Base-by-base conservation (phyloP, 768 basidiomycete genomes). In the Suillus tomentosus region DNA sequence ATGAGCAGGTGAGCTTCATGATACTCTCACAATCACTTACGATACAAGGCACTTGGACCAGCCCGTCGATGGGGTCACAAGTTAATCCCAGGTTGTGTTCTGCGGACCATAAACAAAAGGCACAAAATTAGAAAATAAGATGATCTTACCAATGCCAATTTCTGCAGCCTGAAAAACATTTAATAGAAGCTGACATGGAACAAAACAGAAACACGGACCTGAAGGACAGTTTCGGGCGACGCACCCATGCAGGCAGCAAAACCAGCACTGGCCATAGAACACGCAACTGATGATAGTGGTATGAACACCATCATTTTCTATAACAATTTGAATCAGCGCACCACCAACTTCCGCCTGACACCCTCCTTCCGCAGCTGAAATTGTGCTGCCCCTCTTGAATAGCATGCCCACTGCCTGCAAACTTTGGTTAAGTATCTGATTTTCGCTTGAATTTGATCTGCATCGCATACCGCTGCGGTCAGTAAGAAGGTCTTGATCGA, bases 311-410 rank as follows among this genome's bases (percentile, higher is more conserved):
- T 57, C 17, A 37, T 48, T 63, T 65, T 24, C 27, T 19, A 63
- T 51, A 40, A 63, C 13, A 22, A n/a, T 14, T 17, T 13, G 27
- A 36, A 22, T 45, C 22, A 47, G 70, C 79, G 37, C 71, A 90
- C 91, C 91, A 74, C 96, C 96, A 5, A 99, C 96, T 79, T 96
- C 95, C 22, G 95, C 95, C 79, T 95, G 93, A 74, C 95, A 96
- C 13, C 89, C 95, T 22, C 96, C 96, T 77, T 99, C 96, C 0
- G 96, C 95, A 15, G 96, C 96, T 55, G 91, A 93, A 59, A 98
- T 97, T 2, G 96, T 96, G 66, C 94, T 94, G n/a, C 95, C 95
- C 64, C 96, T 87, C 74, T 99, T 98, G 81, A 95, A 96, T 39
- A 97, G 79, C 95, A 97, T 97, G 17, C 96, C 95, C 61, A 96